phyloP scores from a whole-genome alignment of 257 asterid genomes.

The Craterostigma plantagineum region DNA sequence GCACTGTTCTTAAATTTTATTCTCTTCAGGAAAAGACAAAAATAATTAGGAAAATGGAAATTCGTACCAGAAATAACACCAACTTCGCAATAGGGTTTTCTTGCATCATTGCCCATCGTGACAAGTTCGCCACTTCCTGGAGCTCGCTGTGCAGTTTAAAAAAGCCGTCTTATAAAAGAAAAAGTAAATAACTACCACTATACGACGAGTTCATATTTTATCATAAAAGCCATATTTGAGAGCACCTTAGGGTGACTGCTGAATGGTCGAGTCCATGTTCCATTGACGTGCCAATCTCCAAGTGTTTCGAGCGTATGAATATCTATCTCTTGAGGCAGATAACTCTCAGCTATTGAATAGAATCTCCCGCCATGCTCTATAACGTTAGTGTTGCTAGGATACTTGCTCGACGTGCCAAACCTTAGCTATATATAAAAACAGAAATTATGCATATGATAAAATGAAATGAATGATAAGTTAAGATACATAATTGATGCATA shows the following conservation, averaged over 20 bases:
- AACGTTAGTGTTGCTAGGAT: conserved; percentile 39
- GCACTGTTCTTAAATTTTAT: too few relatives aligned
- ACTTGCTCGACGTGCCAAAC: conserved; percentile 33
- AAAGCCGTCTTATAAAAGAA: background rate
- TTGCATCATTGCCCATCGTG: conserved; percentile 29
- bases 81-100: conserved; percentile 36
- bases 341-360: conserved; percentile 42
- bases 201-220: too few relatives aligned
- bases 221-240: too few relatives aligned
- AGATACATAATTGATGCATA: too few relatives aligned
- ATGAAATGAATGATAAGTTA: too few relatives aligned
- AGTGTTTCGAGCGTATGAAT: conserved; percentile 23
- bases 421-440: too few relatives aligned
- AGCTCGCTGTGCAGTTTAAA: conserved; percentile 25
- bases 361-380: conserved; percentile 46
- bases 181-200: too few relatives aligned
- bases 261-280: conserved; percentile 50
- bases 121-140: conserved; percentile 53
- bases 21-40: too few relatives aligned
- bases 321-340: conserved; percentile 49
- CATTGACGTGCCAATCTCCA: conserved; percentile 30
- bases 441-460: too few relatives aligned
- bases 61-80: conserved; percentile 59
- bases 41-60: too few relatives aligned
- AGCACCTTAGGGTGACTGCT: conserved; percentile 63